phyloP scores from a whole-genome alignment of 768 basidiomycete genomes.

The Xerocomellus chrysenteron region DNA sequence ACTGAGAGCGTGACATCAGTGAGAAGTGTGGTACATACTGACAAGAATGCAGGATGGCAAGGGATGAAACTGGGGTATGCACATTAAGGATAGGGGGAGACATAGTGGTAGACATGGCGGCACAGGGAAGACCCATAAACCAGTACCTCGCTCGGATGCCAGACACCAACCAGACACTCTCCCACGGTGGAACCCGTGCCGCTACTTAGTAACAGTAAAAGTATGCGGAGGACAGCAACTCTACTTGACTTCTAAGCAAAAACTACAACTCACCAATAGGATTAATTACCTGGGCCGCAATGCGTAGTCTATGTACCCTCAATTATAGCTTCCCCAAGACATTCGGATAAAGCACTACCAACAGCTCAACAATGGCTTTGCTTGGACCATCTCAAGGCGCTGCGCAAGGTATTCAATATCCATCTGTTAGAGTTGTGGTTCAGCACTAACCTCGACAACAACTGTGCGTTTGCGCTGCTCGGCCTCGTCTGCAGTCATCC shows the following conservation, averaged over 20 bases:
- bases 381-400: constrained; percentile 74
- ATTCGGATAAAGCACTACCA: constrained; percentile 44
- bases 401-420: constrained; percentile 28
- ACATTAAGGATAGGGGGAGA: constrained; percentile 58
- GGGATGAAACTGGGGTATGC: constrained; percentile 74
- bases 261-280: background rate
- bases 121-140: too few relatives aligned
- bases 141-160: too few relatives aligned
- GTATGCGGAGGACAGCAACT: too few relatives aligned
- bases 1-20: constrained; percentile 7
- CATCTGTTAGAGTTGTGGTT: background rate
- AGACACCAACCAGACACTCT: background rate
- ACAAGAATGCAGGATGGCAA: constrained; percentile 76
- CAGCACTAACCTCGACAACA: constrained; percentile 63
- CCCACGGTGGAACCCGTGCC: background rate
- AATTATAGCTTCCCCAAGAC: background rate
- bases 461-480: constrained; percentile 55
- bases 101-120: constrained; percentile 27
- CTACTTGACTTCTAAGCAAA: background rate
- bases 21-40: constrained; percentile 29
- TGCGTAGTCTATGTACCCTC: constrained; percentile 7
- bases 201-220: too few relatives aligned
- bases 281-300: background rate
- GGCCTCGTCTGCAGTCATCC: constrained; percentile 41
- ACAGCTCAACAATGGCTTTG: constrained; percentile 68